A percentile compares a stretch with the other conserved stretches of the same genome.
These are phyloP conservation scores for Asclepias syriaca DNA, from an alignment of 257 asterid species.

Conservation along the genomic window DNA sequence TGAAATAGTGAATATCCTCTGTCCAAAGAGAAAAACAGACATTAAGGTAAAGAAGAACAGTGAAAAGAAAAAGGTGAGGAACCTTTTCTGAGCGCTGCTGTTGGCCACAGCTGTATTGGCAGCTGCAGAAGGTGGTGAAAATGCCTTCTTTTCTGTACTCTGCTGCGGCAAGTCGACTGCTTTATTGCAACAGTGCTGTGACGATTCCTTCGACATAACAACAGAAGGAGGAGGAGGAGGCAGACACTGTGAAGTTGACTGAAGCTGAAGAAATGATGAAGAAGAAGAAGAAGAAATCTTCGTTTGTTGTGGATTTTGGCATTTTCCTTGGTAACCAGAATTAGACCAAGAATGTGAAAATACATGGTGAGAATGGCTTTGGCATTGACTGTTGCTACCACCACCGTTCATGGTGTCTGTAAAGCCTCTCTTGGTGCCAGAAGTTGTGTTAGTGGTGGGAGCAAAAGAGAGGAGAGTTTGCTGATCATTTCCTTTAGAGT, in stretches of 20 bases:
- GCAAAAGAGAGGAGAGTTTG: slow-evolving; percentile 23
- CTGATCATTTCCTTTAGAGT: slow-evolving; percentile 16
- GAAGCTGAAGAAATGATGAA: slow-evolving; percentile 41
- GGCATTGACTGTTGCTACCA: background rate
- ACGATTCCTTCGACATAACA: slow-evolving; percentile 48
- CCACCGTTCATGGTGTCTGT: slow-evolving; percentile 16
- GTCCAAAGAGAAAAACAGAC: slow-evolving; percentile 25
- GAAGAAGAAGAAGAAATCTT: slow-evolving; percentile 1
- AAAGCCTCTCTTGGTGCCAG: slow-evolving; percentile 25
- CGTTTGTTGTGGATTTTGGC: slow-evolving; percentile 25
- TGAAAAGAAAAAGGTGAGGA: slow-evolving; percentile 19
- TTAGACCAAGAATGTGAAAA: slow-evolving; percentile 23
- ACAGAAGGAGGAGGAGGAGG: background rate
- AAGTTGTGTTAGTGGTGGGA: background rate
- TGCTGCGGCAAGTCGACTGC: slow-evolving; percentile 28
- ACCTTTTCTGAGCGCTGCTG: slow-evolving; percentile 88
- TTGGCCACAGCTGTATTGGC: slow-evolving; percentile 60
- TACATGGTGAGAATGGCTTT: slow-evolving; percentile 15
- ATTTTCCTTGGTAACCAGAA: slow-evolving; percentile 13
- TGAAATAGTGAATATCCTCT: slow-evolving; percentile 54
- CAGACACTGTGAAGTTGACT: slow-evolving; percentile 29
- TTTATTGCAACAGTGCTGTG: slow-evolving; percentile 45
- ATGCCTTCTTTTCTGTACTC: slow-evolving; percentile 55
- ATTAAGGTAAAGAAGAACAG: slow-evolving; percentile 11
- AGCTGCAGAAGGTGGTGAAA: slow-evolving; percentile 38